These are phyloP conservation scores for Cryomyces minteri DNA, from an alignment of 495 filamentous ascomycete species.

Conservation along the genomic window DNA sequence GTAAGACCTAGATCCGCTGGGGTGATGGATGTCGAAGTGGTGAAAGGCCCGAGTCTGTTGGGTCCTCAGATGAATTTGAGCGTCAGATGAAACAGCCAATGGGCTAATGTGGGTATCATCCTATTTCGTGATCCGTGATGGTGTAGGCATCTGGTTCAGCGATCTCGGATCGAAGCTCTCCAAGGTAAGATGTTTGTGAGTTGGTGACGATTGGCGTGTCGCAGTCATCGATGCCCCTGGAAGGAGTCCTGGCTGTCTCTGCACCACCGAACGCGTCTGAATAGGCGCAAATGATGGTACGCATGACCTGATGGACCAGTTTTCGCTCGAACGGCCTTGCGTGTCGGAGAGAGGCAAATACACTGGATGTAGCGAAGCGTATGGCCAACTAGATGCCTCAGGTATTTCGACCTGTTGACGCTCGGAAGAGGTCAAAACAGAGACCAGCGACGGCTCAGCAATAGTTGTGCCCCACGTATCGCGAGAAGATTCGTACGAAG, in stretches of 20 bases:
- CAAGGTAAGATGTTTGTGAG: no score
- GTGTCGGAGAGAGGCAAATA: conserved; percentile 44
- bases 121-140: conserved; percentile 28
- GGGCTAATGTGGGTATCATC: conserved; percentile 39
- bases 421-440: conserved; percentile 15
- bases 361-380: conserved; percentile 25
- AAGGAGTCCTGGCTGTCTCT: no score
- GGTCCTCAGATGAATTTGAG: conserved; percentile 12
- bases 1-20: conserved; percentile 20
- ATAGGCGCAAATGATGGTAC: no score
- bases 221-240: no score
- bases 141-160: no score
- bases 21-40: conserved; percentile 5
- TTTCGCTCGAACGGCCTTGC: no score
- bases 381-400: conserved; percentile 6
- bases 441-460: conserved; percentile 8
- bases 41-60: conserved; percentile 6
- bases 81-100: conserved; percentile 11
- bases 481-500: conserved; percentile 15
- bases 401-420: conserved; percentile 5
- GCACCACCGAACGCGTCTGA: no score
- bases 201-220: no score
- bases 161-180: no score
- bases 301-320: no score
- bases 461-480: conserved; percentile 11